Base-by-base conservation (phyloP, 2,329 filamentous ascomycete species). In the Venturia oleaginea region DNA sequence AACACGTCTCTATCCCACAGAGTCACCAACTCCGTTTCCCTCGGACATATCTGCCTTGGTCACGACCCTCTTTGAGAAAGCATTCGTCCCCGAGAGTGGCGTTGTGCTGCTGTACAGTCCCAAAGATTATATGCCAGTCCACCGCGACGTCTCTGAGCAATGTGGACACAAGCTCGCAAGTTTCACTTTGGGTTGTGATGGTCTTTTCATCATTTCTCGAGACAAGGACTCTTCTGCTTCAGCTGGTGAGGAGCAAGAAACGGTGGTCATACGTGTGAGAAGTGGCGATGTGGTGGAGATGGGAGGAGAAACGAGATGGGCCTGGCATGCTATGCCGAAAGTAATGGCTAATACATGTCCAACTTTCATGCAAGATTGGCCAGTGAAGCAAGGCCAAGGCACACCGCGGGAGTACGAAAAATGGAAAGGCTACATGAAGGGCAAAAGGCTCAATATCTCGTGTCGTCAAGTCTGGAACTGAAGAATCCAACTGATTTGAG, bases 251-350 rank as follows among this genome's bases (percentile, higher is more conserved):
- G 42, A 62, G 17, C 40, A 62, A 11, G 55, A 61, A 11, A 57
- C 32, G 34, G 40, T 48, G 22, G 76, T 87, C 2, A 72, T 96
- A 42, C 81, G 88, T 27, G 79, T 97, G 43, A 82, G 87, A 34
- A 96, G 91, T 0, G 93, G 94, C 0, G 93, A 97, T 77, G 91
- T 86, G 0, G 85, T 97, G 0, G 92, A 95, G 72, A 97, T 99
- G 93, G 87, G 85, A 61, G 84, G 88, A 27, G 81, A 86, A 65
- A 88, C 90, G 4, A 82, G 94, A 55, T 96, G 91, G 76, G 92
- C 93, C 2, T 97, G 93, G 93, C 94, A 97, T 77, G 92, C 90
- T 15, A 92, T 97, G 19, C 92, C 94, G 6, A 94, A 92, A 73
- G 88, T 97, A 15, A 72, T 97, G 43, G 83, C 85, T 57, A 84